Evolutionary conservation across 1,284 basidiomycete genomes (phyloP).

Genomic region (Apiotrichum brassicae): DNA sequence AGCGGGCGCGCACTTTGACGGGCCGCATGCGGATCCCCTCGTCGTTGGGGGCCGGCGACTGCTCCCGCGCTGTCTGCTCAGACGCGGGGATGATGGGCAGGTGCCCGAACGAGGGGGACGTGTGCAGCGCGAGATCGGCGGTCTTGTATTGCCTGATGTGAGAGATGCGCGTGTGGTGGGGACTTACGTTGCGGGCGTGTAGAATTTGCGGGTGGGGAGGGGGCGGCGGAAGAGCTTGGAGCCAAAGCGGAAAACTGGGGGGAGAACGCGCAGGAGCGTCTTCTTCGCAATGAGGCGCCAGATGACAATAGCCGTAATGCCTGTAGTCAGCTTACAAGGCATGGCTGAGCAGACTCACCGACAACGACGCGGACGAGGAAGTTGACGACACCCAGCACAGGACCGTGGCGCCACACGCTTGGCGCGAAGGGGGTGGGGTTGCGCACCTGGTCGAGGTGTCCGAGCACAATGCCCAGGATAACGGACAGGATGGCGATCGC

Average conservation of each 20-base stretch:
- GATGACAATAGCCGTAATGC: conserved; percentile 58
- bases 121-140: conserved; percentile 56
- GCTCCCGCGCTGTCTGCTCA: conserved; percentile 34
- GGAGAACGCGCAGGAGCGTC: conserved; percentile 63
- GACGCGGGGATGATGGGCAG: conserved; percentile 44
- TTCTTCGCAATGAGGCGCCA: conserved; percentile 82
- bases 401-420: conserved; percentile 6
- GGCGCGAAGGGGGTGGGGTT: background rate
- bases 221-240: conserved; percentile 53
- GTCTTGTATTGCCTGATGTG: conserved; percentile 55
- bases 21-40: background rate
- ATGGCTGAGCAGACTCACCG: conserved; percentile 51
- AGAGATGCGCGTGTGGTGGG: background rate
- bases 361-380: conserved; percentile 59
- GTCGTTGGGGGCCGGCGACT: background rate
- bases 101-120: conserved; percentile 80
- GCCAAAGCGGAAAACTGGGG: conserved; percentile 68
- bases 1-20: background rate
- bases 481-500: conserved; percentile 88
- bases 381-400: conserved; percentile 25
- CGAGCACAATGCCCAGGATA: conserved; percentile 66
- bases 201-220: conserved; percentile 72
- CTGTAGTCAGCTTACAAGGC: no score
- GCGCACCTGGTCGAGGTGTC: conserved; percentile 54
- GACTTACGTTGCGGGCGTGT: conserved; percentile 70